phyloP scores from a whole-genome alignment of 2,329 filamentous ascomycete genomes.

The Cladosporium sp. region DNA sequence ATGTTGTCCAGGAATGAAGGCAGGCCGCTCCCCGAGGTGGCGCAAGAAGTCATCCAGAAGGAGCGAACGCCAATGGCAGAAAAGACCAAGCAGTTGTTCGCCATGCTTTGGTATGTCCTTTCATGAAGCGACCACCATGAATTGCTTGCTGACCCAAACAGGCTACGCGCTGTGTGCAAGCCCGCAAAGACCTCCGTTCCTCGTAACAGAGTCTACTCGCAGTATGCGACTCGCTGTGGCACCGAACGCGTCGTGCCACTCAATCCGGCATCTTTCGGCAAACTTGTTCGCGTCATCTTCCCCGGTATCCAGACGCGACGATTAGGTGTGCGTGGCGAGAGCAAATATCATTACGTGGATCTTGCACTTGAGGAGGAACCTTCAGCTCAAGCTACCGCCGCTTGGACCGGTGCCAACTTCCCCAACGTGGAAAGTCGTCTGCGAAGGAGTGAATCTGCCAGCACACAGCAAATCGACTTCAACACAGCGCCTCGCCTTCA shows the following conservation, averaged over 20 bases:
- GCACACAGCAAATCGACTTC: conserved; percentile 31
- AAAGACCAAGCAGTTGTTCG: conserved; percentile 78
- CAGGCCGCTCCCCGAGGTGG: conserved; percentile 66
- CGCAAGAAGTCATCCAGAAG: conserved; percentile 70
- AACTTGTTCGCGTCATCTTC: conserved; percentile 92
- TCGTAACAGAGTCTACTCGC: conserved; percentile 87
- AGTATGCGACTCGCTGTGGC: conserved; percentile 88
- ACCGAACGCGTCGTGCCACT: conserved; percentile 90
- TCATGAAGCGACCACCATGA: conserved; percentile 17
- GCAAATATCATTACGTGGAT: conserved; percentile 88
- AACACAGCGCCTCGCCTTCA: conserved; percentile 42
- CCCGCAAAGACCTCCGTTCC: conserved; percentile 82
- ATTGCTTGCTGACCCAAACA: conserved; percentile 33
- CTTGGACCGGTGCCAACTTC: conserved; percentile 21
- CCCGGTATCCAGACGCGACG: conserved; percentile 89
- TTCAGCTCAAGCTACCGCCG: conserved; percentile 20
- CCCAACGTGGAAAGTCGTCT: conserved; percentile 18
- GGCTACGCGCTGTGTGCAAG: conserved; percentile 69
- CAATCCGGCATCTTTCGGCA: conserved; percentile 96
- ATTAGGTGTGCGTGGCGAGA: conserved; percentile 89
- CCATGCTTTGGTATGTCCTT: conserved; percentile 74
- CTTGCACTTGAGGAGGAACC: conserved; percentile 47
- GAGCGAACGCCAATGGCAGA: conserved; percentile 78
- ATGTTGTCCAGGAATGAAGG: conserved; percentile 66
- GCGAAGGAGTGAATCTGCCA: conserved; percentile 29